phyloP scores from a whole-genome alignment of 345 rosid species.

The Syzygium aromaticum region DNA sequence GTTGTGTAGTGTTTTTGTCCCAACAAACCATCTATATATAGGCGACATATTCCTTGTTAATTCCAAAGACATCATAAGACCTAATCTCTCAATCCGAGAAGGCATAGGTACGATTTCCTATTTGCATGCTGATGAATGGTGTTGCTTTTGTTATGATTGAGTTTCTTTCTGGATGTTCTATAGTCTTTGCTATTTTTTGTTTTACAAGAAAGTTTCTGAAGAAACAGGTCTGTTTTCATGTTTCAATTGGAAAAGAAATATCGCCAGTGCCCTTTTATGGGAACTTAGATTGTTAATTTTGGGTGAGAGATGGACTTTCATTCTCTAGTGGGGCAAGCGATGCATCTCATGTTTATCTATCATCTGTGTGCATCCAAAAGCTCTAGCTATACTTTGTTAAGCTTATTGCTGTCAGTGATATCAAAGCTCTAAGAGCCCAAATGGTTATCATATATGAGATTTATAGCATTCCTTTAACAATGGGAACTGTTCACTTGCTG shows the following conservation, averaged over 20 bases:
- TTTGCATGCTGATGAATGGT: not conserved
- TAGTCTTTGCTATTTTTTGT: not conserved
- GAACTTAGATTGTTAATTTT: not conserved
- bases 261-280: not conserved
- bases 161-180: not conserved
- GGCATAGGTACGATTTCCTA: conserved; percentile 41
- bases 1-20: conserved; percentile 61
- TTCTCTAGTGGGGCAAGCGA: not conserved
- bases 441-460: not conserved
- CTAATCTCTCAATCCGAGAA: conserved; percentile 58
- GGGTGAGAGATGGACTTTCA: not conserved
- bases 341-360: not conserved
- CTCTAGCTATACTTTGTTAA: not conserved
- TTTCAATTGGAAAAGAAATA: not conserved
- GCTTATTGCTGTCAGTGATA: not conserved
- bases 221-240: not conserved
- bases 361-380: not conserved
- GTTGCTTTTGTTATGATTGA: not conserved
- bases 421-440: not conserved
- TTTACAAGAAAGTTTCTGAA: not conserved
- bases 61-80: conserved; percentile 57
- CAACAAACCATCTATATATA: conserved; percentile 60
- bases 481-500: not conserved
- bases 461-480: not conserved
- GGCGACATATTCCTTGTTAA: conserved; percentile 59